Conservation (phyloP, 1,284 basidiomycete genomes). For the Farysia itapuensis region DNA sequence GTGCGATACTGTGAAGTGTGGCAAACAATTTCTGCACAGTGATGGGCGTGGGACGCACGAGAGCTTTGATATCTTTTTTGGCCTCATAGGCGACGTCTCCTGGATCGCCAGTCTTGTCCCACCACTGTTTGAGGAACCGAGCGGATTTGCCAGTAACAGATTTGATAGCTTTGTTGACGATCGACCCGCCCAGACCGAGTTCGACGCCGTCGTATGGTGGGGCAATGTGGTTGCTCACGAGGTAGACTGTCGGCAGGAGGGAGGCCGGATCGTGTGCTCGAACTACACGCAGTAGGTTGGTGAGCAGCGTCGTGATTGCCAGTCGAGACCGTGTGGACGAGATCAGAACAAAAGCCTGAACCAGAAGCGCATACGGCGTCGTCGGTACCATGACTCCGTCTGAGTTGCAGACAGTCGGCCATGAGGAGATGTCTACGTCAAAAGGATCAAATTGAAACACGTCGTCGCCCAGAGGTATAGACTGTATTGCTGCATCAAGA, state of each 20-base stretch:
- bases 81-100: constrained; percentile 58
- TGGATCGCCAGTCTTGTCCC: constrained; percentile 56
- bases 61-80: constrained; percentile 49
- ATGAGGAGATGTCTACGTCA: constrained; percentile 32
- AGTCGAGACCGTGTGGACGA: constrained; percentile 80
- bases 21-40: constrained; percentile 53
- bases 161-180: constrained; percentile 77
- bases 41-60: constrained; percentile 49
- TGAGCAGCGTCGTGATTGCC: constrained; percentile 75
- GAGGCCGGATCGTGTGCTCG: constrained; percentile 71
- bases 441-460: constrained; percentile 56
- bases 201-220: constrained; percentile 64
- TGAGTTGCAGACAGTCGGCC: constrained; percentile 29
- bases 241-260: constrained; percentile 79
- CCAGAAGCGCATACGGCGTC: constrained; percentile 79
- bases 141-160: constrained; percentile 77
- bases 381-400: constrained; percentile 19
- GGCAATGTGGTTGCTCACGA: constrained; percentile 81
- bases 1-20: constrained; percentile 61
- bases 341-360: constrained; percentile 73
- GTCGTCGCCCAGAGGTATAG: constrained; percentile 52
- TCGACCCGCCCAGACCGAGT: constrained; percentile 64
- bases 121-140: constrained; percentile 68
- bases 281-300: constrained; percentile 76
- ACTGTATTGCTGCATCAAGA: constrained; percentile 38